Conservation (phyloP, 192 early-diverging fungal genomes). For the Dimargaris verticillata region DNA sequence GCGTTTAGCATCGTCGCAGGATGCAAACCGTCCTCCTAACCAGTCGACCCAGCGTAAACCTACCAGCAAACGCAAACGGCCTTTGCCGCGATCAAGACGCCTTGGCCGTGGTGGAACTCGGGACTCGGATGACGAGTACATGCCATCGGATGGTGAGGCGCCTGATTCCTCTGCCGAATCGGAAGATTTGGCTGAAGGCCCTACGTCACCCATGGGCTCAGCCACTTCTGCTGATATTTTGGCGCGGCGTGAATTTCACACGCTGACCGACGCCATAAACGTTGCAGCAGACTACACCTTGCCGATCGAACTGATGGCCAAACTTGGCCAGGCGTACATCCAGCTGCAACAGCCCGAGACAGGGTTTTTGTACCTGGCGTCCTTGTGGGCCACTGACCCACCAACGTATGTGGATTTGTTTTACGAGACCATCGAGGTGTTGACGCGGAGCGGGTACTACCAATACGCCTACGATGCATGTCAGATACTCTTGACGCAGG, state of each 20-base stretch:
- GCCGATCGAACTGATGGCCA: conserved; percentile 74
- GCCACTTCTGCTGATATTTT: conserved; percentile 3
- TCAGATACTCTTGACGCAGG: conserved; percentile 13
- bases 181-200: conserved; percentile 4
- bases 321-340: conserved; percentile 47
- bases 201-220: not conserved
- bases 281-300: conserved; percentile 21
- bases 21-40: no score
- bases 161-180: conserved; percentile 16
- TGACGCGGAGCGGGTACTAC: conserved; percentile 42
- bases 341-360: conserved; percentile 3
- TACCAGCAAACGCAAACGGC: no score
- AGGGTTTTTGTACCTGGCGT: conserved; percentile 43
- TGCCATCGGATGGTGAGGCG: conserved; percentile 40
- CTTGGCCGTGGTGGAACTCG: no score
- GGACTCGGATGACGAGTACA: conserved; percentile 18
- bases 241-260: conserved; percentile 10
- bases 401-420: conserved; percentile 49
- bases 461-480: conserved; percentile 44
- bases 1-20: not conserved
- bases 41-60: not conserved
- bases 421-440: conserved; percentile 58
- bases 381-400: conserved; percentile 31
- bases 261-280: conserved; percentile 10
- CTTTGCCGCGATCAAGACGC: no score